A percentile compares a stretch with the other conserved stretches of the same genome.
Conservation (phyloP, 1,139 yeast genomes). For the Saccharomycopsis hybrid region DNA sequence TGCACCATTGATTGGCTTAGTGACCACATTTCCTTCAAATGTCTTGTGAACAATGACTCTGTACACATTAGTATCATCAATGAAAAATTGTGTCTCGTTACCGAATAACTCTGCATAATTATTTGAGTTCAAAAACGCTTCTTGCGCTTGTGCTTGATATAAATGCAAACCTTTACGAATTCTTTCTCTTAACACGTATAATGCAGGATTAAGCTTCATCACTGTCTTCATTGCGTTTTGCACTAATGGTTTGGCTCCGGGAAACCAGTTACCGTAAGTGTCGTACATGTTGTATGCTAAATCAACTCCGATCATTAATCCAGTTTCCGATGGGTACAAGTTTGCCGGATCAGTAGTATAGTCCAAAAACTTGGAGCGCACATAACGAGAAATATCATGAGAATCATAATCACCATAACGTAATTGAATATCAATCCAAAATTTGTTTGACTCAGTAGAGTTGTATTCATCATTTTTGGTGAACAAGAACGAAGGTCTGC, state of each 20-base stretch:
- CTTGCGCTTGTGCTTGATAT: conserved; percentile 90
- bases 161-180: conserved; percentile 90
- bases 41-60: conserved; percentile 92
- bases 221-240: conserved; percentile 91
- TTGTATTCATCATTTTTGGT: conserved; percentile 49
- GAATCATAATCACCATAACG: conserved; percentile 97
- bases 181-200: conserved; percentile 86
- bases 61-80: conserved; percentile 91
- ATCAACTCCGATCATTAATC: conserved; percentile 85
- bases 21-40: conserved; percentile 86
- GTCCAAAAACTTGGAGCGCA: conserved; percentile 87
- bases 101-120: conserved; percentile 89
- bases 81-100: conserved; percentile 72
- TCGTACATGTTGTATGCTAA: conserved; percentile 94
- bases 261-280: conserved; percentile 97
- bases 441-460: conserved; percentile 49
- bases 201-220: conserved; percentile 92
- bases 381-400: conserved; percentile 91
- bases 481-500: conserved; percentile 73
- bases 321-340: conserved; percentile 90
- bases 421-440: conserved; percentile 93
- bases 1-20: conserved; percentile 92
- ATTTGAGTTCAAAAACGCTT: conserved; percentile 80
- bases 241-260: conserved; percentile 83
- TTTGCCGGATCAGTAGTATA: conserved; percentile 85